Evolutionary conservation across 2,329 filamentous ascomycete species (phyloP), one percentile per base, ranked within the genome.

Genomic region (Aspergillus thermomutatus): DNA sequence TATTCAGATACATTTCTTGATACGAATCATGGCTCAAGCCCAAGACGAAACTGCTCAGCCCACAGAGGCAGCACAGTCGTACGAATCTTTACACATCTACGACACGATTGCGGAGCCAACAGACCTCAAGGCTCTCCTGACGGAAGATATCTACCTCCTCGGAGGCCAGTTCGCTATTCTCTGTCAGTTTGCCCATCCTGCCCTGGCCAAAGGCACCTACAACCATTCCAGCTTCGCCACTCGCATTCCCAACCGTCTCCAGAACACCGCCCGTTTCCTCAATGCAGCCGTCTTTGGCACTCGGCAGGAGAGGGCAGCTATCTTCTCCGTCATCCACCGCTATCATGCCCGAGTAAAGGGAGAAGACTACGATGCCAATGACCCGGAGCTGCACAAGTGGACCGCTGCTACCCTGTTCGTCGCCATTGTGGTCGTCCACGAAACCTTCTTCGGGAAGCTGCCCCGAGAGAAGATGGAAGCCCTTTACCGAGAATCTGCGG

Each of bases 351-450:
- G 57, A n/a, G 64, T 69, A 28, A 66, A 63, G 37, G 63, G 63
- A 1, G 61, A 64, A 1, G 59, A 58, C 19, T 70, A 70, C 56
- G 57, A 62, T 34, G 65, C 68, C 11, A 60, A 70, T 52, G 66
- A 69, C 37, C 63, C 65, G 1, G 66, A 69, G 49, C 58, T 69
- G n/a, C 67, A 69, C 53, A 66, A 64, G 37, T 69, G 67, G 66
- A 69, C 64, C 1, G 68, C 66, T 2, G 68, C 68, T 3, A 70
- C 68, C 3, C 59, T 70, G 23, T 69, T 68, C 50, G 56, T 66
- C 23, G 57, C 60, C 8, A 55, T 68, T 2, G 50, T 67, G 8
- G 43, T 62, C n/a, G 67, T 68, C 14, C 61, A 64, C 40, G 67
- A 70, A 52, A 56, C 62, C 19, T 67, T 69, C 58, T 67, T 66